Percentiles rank a stretch among this genome's conserved stretches.
phyloP scores from a whole-genome alignment of 2,329 filamentous ascomycete genomes.

The Fusarium pseudocircinatum region DNA sequence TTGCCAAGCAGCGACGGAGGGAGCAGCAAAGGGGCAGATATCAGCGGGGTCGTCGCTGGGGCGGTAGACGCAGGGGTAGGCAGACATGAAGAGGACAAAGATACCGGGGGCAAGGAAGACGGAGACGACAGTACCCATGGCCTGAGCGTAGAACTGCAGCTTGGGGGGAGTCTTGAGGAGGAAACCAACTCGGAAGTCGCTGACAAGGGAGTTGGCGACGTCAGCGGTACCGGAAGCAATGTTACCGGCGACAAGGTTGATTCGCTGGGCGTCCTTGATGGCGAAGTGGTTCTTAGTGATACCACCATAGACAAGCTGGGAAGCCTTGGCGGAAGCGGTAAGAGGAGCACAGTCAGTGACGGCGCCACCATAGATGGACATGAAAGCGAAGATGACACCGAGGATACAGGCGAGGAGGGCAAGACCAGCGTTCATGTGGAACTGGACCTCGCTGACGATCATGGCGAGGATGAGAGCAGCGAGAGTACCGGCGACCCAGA shows the following conservation, averaged over 20 bases:
- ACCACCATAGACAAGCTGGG: slow-evolving; percentile 73
- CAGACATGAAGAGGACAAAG: slow-evolving; percentile 73
- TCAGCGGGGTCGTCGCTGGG: slow-evolving; percentile 49
- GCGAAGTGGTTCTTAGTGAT: slow-evolving; percentile 65
- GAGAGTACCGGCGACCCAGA: slow-evolving; percentile 60
- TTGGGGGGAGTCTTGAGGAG: slow-evolving; percentile 71
- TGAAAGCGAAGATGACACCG: slow-evolving; percentile 67
- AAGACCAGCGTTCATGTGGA: slow-evolving; percentile 66
- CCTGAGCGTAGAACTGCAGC: slow-evolving; percentile 74
- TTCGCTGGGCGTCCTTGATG: slow-evolving; percentile 63
- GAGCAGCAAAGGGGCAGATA: slow-evolving; percentile 67
- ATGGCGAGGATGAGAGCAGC: slow-evolving; percentile 62
- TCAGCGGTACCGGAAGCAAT: slow-evolving; percentile 66
- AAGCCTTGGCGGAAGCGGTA: slow-evolving; percentile 74
- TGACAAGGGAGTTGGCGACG: slow-evolving; percentile 63
- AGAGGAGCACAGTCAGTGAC: slow-evolving; percentile 69
- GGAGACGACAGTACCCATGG: slow-evolving; percentile 69
- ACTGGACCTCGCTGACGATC: slow-evolving; percentile 61
- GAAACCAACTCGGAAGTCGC: slow-evolving; percentile 75
- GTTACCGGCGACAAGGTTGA: slow-evolving; percentile 72
- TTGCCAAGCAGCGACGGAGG: slow-evolving; percentile 72
- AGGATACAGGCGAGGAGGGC: slow-evolving; percentile 65
- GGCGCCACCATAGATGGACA: slow-evolving; percentile 60
- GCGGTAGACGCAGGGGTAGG: slow-evolving; percentile 74
- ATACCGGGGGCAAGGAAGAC: slow-evolving; percentile 73